Conservation (phyloP, 2,329 filamentous ascomycete species). For the Keithomyces neogunnii region DNA sequence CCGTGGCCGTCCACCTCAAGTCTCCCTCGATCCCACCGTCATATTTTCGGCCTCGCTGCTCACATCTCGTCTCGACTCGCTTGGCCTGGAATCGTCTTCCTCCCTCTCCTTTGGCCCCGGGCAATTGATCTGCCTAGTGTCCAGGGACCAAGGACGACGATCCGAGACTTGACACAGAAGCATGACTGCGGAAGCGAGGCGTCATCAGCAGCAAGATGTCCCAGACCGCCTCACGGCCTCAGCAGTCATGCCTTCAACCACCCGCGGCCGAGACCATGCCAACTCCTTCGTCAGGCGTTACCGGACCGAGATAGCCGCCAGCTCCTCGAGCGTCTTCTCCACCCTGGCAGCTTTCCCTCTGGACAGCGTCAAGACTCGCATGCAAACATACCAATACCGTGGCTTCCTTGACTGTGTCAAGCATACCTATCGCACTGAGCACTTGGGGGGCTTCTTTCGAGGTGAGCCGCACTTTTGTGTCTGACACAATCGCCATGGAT, state of each 20-base stretch:
- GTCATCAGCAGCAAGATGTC: slow-evolving; percentile 29
- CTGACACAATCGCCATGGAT: too few species aligned
- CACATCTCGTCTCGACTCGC: not conserved
- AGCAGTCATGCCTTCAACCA: slow-evolving; percentile 20
- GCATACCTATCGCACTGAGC: slow-evolving; percentile 68
- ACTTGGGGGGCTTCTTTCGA: slow-evolving; percentile 69
- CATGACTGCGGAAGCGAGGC: slow-evolving; percentile 28
- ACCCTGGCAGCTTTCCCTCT: slow-evolving; percentile 77
- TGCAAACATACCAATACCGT: slow-evolving; percentile 77
- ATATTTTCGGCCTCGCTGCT: not conserved
- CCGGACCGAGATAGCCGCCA: slow-evolving; percentile 72
- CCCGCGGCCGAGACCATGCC: slow-evolving; percentile 23
- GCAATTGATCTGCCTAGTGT: not conserved
- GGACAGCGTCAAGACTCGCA: slow-evolving; percentile 82
- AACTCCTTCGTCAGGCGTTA: slow-evolving; percentile 58
- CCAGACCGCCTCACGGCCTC: slow-evolving; percentile 20
- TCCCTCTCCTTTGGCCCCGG: not conserved
- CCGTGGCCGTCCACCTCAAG: slow-evolving; percentile 3
- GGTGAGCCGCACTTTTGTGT: slow-evolving; percentile 37
- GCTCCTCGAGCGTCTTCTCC: slow-evolving; percentile 67
- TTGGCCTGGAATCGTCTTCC: not conserved
- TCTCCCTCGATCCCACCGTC: not conserved
- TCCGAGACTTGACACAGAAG: slow-evolving; percentile 14
- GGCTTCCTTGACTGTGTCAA: slow-evolving; percentile 67
- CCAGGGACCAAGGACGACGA: slow-evolving; percentile 1